Conservation (phyloP, 805 yeast genomes). For the Cyberlindnera maclurae region DNA sequence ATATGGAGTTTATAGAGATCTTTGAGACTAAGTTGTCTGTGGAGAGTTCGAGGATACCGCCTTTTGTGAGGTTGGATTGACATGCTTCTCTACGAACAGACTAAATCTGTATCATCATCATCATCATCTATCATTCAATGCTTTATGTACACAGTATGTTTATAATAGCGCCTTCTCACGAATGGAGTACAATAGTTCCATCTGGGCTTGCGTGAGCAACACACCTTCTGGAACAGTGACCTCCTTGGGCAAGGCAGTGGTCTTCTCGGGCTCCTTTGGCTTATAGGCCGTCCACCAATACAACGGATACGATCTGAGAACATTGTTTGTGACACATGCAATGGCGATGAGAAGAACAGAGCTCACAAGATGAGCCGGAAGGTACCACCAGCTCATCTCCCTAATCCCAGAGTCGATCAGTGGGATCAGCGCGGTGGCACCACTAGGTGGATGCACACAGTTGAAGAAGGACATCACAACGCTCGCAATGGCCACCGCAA, state of each 20-base stretch:
- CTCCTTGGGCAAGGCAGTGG: too few relatives aligned
- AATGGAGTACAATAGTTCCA: constrained; percentile 2
- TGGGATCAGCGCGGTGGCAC: constrained; percentile 61
- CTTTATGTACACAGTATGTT: too few relatives aligned
- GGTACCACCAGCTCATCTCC: constrained; percentile 57
- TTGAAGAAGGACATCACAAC: constrained; percentile 46
- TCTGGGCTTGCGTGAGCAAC: constrained; percentile 3
- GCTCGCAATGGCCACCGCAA: constrained; percentile 48
- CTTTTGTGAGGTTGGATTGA: constrained; percentile 39
- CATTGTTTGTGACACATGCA: constrained; percentile 48
- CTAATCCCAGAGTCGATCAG: constrained; percentile 38
- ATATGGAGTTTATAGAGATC: constrained; percentile 81
- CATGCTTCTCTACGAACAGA: too few relatives aligned
- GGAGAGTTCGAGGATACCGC: constrained; percentile 46
- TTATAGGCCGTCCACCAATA: constrained; percentile 48
- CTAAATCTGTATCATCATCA: too few relatives aligned
- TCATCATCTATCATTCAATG: too few relatives aligned
- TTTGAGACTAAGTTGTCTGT: constrained; percentile 58
- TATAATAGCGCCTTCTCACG: not conserved
- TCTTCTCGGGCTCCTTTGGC: too few relatives aligned
- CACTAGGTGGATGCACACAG: constrained; percentile 67
- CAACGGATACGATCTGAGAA: constrained; percentile 45
- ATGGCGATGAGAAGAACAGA: constrained; percentile 40
- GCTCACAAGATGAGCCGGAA: constrained; percentile 47
- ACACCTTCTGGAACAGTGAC: constrained; percentile 2